Evolutionary conservation across 106 monocot genomes (phyloP), one percentile per base, ranked within the genome.

Genomic region (Dendrobium chrysotoxum): DNA sequence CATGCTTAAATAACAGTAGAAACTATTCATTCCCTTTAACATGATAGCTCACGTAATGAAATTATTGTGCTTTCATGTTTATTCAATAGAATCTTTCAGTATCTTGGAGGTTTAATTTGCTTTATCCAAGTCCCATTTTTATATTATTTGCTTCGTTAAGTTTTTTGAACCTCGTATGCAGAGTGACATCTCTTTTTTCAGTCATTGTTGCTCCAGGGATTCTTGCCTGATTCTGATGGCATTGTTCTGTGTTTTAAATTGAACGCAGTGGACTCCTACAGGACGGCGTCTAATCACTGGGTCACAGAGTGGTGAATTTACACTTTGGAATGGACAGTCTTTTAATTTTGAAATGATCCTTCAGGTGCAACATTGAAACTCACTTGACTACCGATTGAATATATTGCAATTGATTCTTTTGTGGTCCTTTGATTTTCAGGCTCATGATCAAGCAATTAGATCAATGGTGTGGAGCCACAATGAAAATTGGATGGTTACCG

Each of bases 321-420:
- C 98, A 83, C 91, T 99, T 46, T 99, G 98, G 98, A 99, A 99
- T 88, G 98, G 98, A 3, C 98, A 99, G 77, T 95, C 98, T 79
- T 99, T 99, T 83, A 95, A 99, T 61, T 99, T 99, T 90, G 98
- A 99, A 79, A 99, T 99, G 98, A 99, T 99, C 79, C 95, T 99
- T 87, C 98, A 99, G 95, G 98, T 95, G 84, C 72, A 75, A 26
- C 39, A 73, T 39, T 28, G 46, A 40, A 64, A 54, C 41, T 81
- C 2, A 13, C 41, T 45, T 45, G 44, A 12, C 4, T 42, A 1
- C 28, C 7, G n/a, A 75, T 45, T 15, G 20, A 44, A 7, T 42
- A 18, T n/a, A 75, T n/a, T 20, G 40, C 75, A 42, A 75, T n/a
- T 75, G 5, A 45, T 75, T 75, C 25, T 44, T 23, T 25, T 6